Base-by-base conservation (phyloP, 2,329 filamentous ascomycete genomes). In the Ophiostoma piceae region DNA sequence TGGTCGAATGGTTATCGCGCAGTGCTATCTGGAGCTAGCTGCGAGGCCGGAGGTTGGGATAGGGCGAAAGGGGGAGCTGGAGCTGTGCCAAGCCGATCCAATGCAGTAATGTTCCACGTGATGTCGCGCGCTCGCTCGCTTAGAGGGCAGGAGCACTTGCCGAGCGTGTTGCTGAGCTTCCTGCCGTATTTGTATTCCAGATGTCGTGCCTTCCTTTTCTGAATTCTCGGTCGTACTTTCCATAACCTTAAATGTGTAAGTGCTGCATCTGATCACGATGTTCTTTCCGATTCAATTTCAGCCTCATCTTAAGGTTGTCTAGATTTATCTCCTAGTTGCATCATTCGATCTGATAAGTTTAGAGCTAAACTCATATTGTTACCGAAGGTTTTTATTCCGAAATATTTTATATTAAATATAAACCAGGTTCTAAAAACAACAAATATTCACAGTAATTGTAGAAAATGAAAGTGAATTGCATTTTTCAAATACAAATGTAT, bases 11-110 rank as follows among this genome's bases (percentile, higher is more conserved):
- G n/a, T 57, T 57, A 26, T 57, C 51, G 51, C 22, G 22, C 51
- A 57, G 43, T 47, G 43, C 43, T 47, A 57, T 57, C 51, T 57
- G 22, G 51, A 57, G 51, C 51, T 57, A 57, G 57, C 57, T 62
- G 57, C 57, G 57, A 62, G 22, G 57, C 43, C 43, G 43, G 43
- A 47, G 43, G 43, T 47, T 47, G 19, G 57, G 51, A 57, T 62
- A 29, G 57, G 51, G 12, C n/a, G 22, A 22, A 57, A 26, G 51
- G 51, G n/a, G 57, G 57, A 62, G 57, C 57, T 62, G 57, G 26
- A 62, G 57, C 57, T 62, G 11, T 60, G 57, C 57, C 57, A 62
- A 62, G 57, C 14, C 57, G 26, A 35, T 62, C 51, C 51, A 57
- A 57, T 62, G 3, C 57, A 62, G 57, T 62, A 62, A 62, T 62